Evolutionary conservation across 768 basidiomycete species (phyloP).

Genomic region (Tubosaeta sp.): DNA sequence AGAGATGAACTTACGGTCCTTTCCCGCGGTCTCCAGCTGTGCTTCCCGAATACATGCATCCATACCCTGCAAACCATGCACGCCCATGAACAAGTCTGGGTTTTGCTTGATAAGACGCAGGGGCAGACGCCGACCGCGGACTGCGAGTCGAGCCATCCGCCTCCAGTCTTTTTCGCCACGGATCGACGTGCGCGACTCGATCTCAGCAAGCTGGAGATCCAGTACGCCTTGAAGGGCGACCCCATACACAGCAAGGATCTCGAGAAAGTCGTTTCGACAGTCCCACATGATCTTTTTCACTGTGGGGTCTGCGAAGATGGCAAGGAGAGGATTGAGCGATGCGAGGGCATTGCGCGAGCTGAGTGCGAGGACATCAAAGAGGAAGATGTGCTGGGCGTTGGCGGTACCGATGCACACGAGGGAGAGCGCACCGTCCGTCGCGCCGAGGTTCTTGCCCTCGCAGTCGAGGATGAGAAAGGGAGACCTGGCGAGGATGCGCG

Average conservation of each 20-base stretch:
- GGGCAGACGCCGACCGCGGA: conserved; percentile 22
- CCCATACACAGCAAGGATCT: conserved; percentile 28
- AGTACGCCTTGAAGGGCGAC: conserved; percentile 31
- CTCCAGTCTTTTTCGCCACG: conserved; percentile 13
- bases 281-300: conserved; percentile 41
- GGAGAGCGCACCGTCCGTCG: conserved; percentile 28
- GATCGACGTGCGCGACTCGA: too few species aligned
- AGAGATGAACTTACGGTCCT: conserved; percentile 29
- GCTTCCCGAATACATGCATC: conserved; percentile 30
- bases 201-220: conserved; percentile 41
- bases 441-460: conserved; percentile 36
- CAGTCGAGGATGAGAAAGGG: conserved; percentile 36
- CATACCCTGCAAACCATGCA: conserved; percentile 36
- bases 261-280: conserved; percentile 38
- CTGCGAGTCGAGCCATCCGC: conserved; percentile 25
- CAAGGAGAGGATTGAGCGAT: conserved; percentile 22
- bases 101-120: conserved; percentile 21
- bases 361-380: conserved; percentile 36
- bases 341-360: conserved; percentile 8
- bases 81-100: conserved; percentile 22
- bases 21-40: conserved; percentile 22
- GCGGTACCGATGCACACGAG: conserved; percentile 34
- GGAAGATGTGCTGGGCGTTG: conserved; percentile 29
- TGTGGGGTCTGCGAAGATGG: conserved; percentile 25
- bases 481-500: conserved; percentile 16